Conservation (phyloP, 73 alveolate species). For the Diophrys sp. region DNA sequence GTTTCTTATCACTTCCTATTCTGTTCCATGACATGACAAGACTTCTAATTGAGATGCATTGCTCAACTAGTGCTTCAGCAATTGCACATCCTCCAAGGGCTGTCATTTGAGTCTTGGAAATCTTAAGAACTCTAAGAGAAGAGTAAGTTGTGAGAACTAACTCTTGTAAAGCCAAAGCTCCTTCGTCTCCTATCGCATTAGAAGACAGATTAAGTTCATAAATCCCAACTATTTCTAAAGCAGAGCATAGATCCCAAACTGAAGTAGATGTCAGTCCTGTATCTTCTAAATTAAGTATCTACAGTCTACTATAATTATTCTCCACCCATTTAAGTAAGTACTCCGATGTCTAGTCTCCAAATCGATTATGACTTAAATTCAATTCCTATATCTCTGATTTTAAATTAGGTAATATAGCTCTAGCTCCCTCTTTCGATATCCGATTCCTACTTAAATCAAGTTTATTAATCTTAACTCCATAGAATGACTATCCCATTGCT, state of each 20-base stretch:
- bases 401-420: constrained; percentile 34
- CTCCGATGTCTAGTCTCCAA: not conserved
- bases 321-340: not conserved
- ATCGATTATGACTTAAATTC: not conserved
- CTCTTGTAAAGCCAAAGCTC: constrained; percentile 37
- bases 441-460: constrained; percentile 38
- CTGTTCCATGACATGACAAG: constrained; percentile 38
- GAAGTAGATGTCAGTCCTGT: not conserved
- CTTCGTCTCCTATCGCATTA: constrained; percentile 35
- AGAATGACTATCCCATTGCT: constrained; percentile 45
- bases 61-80: constrained; percentile 16
- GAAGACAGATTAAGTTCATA: constrained; percentile 26
- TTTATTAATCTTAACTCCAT: constrained; percentile 30
- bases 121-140: not conserved
- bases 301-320: not conserved
- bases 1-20: too few species aligned
- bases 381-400: not conserved
- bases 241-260: not conserved
- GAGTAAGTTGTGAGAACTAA: not conserved
- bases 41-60: constrained; percentile 3
- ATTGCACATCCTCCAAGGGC: constrained; percentile 31
- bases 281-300: not conserved
- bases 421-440: constrained; percentile 31
- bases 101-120: constrained; percentile 23
- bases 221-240: not conserved